Evolutionary conservation across 352 stramenopile genomes (phyloP).

Genomic region (Phytophthora rubi): DNA sequence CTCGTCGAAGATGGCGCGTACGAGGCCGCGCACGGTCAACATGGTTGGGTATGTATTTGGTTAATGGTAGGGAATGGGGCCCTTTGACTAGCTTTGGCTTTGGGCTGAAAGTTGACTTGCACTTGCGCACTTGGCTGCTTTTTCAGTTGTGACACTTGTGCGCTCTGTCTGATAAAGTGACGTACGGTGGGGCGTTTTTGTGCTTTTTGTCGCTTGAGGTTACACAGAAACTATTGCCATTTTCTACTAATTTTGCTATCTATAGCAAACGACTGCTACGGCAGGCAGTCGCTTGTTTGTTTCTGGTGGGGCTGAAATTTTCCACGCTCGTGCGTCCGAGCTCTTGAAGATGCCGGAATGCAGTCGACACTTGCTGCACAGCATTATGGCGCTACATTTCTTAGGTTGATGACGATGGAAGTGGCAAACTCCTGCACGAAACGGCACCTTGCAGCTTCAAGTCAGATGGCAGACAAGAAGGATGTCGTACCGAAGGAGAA

Average conservation of each 20-base stretch:
- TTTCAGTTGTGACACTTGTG: not conserved
- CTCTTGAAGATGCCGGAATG: not conserved
- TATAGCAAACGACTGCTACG: too few relatives aligned
- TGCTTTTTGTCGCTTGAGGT: conserved; percentile 12
- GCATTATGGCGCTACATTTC: not conserved
- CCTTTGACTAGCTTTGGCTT: not conserved
- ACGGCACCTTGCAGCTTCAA: not conserved
- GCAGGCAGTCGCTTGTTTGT: too few relatives aligned
- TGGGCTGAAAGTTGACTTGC: not conserved
- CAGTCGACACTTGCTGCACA: not conserved
- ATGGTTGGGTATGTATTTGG: conserved; percentile 17
- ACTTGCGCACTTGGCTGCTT: conserved; percentile 5
- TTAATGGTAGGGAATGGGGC: not conserved
- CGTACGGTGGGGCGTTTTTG: conserved; percentile 1
- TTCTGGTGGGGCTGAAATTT: not conserved
- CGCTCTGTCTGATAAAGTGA: conserved; percentile 16
- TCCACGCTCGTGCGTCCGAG: not conserved
- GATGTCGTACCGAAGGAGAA: not conserved
- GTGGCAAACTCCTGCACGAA: not conserved
- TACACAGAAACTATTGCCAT: conserved; percentile 4
- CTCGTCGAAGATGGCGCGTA: conserved; percentile 49
- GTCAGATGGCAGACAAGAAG: not conserved
- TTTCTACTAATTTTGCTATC: too few relatives aligned
- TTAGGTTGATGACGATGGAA: not conserved
- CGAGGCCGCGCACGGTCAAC: conserved; percentile 38